Conservation (phyloP, 2,329 filamentous ascomycete species). For the Didymellaceae sp. region DNA sequence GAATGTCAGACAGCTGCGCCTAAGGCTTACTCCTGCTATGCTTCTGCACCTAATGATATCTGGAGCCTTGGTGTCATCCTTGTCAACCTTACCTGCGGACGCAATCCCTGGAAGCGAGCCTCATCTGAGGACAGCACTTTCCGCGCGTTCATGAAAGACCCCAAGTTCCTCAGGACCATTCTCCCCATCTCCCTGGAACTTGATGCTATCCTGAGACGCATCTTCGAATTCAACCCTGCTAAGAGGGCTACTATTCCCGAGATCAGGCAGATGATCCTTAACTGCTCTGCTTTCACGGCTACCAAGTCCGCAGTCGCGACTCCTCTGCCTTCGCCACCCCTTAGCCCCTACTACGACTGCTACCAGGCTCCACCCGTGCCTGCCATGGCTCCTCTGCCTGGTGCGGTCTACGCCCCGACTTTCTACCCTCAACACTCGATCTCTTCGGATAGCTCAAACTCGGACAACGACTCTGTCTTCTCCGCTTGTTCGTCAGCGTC, state of each 20-base stretch:
- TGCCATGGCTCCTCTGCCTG: constrained; percentile 41
- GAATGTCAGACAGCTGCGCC: constrained; percentile 86
- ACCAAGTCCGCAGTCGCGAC: constrained; percentile 52
- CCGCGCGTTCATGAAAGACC: constrained; percentile 83
- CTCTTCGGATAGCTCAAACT: constrained; percentile 48
- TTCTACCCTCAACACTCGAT: constrained; percentile 41
- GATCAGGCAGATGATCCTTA: constrained; percentile 76
- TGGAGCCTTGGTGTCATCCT: constrained; percentile 99
- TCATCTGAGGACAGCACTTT: constrained; percentile 94
- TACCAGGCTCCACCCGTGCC: constrained; percentile 39
- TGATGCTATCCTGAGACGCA: constrained; percentile 82
- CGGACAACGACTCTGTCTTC: constrained; percentile 51
- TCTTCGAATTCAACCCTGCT: constrained; percentile 86
- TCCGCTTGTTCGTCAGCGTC: constrained; percentile 48
- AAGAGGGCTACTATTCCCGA: constrained; percentile 82
- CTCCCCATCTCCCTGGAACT: constrained; percentile 88
- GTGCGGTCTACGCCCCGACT: constrained; percentile 37
- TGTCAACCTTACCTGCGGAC: constrained; percentile 95
- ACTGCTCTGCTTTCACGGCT: constrained; percentile 76
- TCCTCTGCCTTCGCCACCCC: constrained; percentile 53
- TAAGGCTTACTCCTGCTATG: constrained; percentile 77
- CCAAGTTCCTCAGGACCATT: constrained; percentile 89
- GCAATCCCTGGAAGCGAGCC: constrained; percentile 98
- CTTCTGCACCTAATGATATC: constrained; percentile 92
- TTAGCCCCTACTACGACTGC: constrained; percentile 47